Conservation (phyloP, 1,139 yeast species). For the Suhomyces atakaporum region DNA sequence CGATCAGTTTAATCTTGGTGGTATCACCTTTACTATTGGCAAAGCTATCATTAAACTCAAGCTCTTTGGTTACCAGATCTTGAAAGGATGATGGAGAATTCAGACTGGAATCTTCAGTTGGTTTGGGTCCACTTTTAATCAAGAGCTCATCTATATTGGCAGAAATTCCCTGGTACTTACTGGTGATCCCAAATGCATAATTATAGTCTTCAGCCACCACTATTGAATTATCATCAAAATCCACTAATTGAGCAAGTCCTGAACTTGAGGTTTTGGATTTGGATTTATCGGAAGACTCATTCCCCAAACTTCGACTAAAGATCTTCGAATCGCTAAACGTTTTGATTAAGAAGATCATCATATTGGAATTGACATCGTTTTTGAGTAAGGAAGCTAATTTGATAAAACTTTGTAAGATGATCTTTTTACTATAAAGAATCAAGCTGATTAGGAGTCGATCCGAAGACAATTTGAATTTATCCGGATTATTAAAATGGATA, state of each 20-base stretch:
- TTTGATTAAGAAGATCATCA: conserved; percentile 42
- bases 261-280: conserved; percentile 21
- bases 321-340: conserved; percentile 42
- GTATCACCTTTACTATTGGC: not conserved
- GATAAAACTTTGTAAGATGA: conserved; percentile 35
- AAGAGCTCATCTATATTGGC: conserved; percentile 29
- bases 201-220: conserved; percentile 38
- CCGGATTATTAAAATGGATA: conserved; percentile 27
- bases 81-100: not conserved
- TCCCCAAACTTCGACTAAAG: conserved; percentile 27
- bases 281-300: conserved; percentile 23
- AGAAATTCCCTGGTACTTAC: conserved; percentile 29
- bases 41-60: conserved; percentile 11
- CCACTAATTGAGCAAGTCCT: conserved; percentile 19
- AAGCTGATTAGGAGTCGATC: conserved; percentile 35
- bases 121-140: conserved; percentile 15
- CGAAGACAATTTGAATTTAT: conserved; percentile 26
- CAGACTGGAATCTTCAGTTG: not conserved
- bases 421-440: conserved; percentile 38
- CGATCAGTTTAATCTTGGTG: conserved; percentile 5
- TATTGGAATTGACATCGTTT: conserved; percentile 43
- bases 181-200: conserved; percentile 43
- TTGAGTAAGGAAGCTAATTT: conserved; percentile 34
- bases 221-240: conserved; percentile 25
- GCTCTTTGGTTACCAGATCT: conserved; percentile 6